These are phyloP conservation scores for Ganoderma lucidum DNA, from an alignment of 1,284 basidiomycete species.

Conservation along the genomic window DNA sequence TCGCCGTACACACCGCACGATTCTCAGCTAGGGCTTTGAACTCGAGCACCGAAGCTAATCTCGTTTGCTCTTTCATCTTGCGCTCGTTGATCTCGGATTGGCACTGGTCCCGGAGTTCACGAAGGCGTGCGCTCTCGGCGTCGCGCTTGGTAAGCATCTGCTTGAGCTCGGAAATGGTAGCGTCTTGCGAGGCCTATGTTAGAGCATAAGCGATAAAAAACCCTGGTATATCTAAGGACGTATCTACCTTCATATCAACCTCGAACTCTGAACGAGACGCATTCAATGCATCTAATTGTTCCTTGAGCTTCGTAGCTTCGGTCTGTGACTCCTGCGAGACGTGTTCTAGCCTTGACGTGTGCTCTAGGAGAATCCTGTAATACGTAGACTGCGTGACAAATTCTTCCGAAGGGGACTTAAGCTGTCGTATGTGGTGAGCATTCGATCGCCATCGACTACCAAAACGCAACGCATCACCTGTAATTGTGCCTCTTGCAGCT, in stretches of 20 bases:
- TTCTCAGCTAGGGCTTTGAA: slow-evolving; percentile 76
- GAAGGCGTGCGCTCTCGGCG: slow-evolving; percentile 77
- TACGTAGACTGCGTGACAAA: slow-evolving; percentile 53
- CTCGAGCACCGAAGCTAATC: slow-evolving; percentile 73
- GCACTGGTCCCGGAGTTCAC: slow-evolving; percentile 84
- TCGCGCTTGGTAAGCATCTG: slow-evolving; percentile 70
- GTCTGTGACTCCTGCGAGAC: slow-evolving; percentile 46
- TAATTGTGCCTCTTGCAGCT: slow-evolving; percentile 51
- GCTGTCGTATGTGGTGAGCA: slow-evolving; percentile 43
- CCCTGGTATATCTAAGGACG: background rate
- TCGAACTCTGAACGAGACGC: slow-evolving; percentile 55
- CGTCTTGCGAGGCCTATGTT: slow-evolving; percentile 53
- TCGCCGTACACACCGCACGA: slow-evolving; percentile 59
- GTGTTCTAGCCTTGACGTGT: slow-evolving; percentile 52
- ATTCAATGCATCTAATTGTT: slow-evolving; percentile 50
- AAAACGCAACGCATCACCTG: slow-evolving; percentile 47
- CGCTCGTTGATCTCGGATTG: slow-evolving; percentile 78
- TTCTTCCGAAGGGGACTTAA: slow-evolving; percentile 53
- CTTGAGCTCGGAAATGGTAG: slow-evolving; percentile 64
- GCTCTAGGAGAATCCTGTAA: slow-evolving; percentile 58
- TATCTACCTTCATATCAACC: slow-evolving; percentile 52
- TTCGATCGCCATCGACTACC: background rate
- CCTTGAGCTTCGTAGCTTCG: slow-evolving; percentile 48
- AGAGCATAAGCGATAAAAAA: slow-evolving; percentile 28
- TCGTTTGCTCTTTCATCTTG: slow-evolving; percentile 71